Evolutionary conservation across 306 rosid genomes (phyloP).

Genomic region (Dalbergia oliveri): DNA sequence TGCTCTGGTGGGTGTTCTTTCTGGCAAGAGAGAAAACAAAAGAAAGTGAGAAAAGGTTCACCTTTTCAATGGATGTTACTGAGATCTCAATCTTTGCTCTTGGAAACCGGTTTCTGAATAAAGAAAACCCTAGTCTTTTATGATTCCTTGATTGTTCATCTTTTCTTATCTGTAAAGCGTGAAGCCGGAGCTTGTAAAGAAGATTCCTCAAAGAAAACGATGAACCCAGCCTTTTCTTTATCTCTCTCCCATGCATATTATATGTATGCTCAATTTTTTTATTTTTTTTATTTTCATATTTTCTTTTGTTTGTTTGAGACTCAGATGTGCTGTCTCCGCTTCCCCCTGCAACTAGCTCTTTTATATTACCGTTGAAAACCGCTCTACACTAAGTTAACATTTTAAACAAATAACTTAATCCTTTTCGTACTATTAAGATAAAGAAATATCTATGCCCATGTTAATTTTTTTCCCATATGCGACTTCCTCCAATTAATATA

Average conservation of each 20-base stretch:
- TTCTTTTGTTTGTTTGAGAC: neutral
- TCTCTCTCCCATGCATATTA: constrained; percentile 37
- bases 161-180: constrained; percentile 60
- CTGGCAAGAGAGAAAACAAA: neutral
- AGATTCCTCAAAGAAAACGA: constrained; percentile 49
- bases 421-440: constrained; percentile 10
- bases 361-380: constrained; percentile 69
- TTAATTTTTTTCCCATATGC: constrained; percentile 20
- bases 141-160: constrained; percentile 41
- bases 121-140: constrained; percentile 37
- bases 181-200: constrained; percentile 44
- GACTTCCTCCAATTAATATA: constrained; percentile 25
- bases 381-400: constrained; percentile 43
- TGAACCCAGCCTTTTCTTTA: constrained; percentile 58
- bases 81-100: constrained; percentile 47
- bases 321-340: constrained; percentile 64
- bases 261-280: constrained; percentile 1
- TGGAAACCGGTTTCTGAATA: neutral
- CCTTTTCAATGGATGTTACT: constrained; percentile 42
- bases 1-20: constrained; percentile 23
- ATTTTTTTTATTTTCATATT: neutral
- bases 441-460: constrained; percentile 23
- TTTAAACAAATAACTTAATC: constrained; percentile 17
- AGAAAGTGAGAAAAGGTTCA: constrained; percentile 33
- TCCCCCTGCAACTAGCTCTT: constrained; percentile 72